Conservation (phyloP, 1,284 basidiomycete species). For the Naganishia albida region DNA sequence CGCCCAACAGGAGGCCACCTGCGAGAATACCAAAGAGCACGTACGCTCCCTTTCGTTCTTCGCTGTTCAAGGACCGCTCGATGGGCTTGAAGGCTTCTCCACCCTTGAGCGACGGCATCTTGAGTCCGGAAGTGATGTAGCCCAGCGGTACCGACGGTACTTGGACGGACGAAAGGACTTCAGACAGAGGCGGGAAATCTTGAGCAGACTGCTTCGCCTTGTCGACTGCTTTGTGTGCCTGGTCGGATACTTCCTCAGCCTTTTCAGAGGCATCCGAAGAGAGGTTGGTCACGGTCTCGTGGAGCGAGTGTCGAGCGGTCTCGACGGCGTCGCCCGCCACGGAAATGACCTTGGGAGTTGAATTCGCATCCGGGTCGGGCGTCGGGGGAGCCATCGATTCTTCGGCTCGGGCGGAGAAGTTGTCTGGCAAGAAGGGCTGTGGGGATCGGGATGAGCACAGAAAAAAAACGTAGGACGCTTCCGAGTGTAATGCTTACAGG, state of each 20-base stretch:
- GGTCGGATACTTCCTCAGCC: constrained; percentile 23
- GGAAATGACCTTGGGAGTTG: constrained; percentile 68
- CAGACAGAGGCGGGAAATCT: constrained; percentile 33
- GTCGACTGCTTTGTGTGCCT: neutral
- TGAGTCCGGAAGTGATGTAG: constrained; percentile 34
- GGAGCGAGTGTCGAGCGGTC: constrained; percentile 65
- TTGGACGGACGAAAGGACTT: constrained; percentile 34
- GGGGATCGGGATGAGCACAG: neutral
- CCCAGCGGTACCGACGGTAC: constrained; percentile 35
- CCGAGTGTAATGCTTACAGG: constrained; percentile 18
- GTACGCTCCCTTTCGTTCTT: constrained; percentile 62
- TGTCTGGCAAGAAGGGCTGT: constrained; percentile 51
- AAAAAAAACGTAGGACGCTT: neutral
- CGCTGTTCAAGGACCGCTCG: constrained; percentile 58
- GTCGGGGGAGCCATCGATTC: constrained; percentile 35
- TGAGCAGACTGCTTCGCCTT: neutral
- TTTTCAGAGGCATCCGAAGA: constrained; percentile 37
- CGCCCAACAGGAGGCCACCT: constrained; percentile 60
- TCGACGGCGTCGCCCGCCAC: constrained; percentile 61
- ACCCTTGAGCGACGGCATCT: constrained; percentile 35
- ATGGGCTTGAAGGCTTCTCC: constrained; percentile 47
- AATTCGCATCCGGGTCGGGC: constrained; percentile 39
- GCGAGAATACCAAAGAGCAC: constrained; percentile 60
- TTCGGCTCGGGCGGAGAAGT: constrained; percentile 41
- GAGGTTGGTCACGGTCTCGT: constrained; percentile 44